A percentile compares a stretch with the other conserved stretches of the same genome.
These are phyloP conservation scores for Emiliania huxleyi DNA, from an alignment of 78 protist genomes.

Conservation along the genomic window DNA sequence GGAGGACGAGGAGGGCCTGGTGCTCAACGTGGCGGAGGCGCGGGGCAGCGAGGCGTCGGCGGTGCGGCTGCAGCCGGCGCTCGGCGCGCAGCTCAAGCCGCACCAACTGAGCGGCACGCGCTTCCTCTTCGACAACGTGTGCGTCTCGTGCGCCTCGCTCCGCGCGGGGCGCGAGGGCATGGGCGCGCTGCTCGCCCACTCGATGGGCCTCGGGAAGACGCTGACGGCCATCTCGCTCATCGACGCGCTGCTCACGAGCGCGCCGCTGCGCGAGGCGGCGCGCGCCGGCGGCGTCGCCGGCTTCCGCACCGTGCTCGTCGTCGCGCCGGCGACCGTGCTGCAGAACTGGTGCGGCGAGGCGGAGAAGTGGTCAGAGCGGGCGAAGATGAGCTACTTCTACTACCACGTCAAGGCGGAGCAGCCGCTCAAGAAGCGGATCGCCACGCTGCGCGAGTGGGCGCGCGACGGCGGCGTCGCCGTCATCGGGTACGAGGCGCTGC, in stretches of 20 bases:
- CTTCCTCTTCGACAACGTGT: background rate
- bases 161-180: too few relatives aligned
- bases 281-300: background rate
- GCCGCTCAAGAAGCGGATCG: too few relatives aligned
- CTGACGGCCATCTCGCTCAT: constrained; percentile 48
- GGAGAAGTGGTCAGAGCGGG: too few relatives aligned
- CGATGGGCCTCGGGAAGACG: constrained; percentile 87
- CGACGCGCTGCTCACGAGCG: background rate
- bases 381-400: too few relatives aligned
- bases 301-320: background rate
- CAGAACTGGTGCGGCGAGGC: background rate
- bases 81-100: constrained; percentile 43
- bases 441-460: background rate
- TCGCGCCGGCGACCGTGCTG: background rate
- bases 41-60: too few relatives aligned
- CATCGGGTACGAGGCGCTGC: too few relatives aligned
- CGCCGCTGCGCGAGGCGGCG: background rate
- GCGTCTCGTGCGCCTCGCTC: background rate
- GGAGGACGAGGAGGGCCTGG: background rate
- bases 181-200: constrained; percentile 80
- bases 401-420: too few relatives aligned
- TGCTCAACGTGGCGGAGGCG: too few relatives aligned
- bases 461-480: too few relatives aligned
- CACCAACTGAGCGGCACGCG: constrained; percentile 43
- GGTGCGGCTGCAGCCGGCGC: background rate